Evolutionary conservation across 1,284 basidiomycete genomes (phyloP).

Genomic region (Cutaneotrichosporon sp.): DNA sequence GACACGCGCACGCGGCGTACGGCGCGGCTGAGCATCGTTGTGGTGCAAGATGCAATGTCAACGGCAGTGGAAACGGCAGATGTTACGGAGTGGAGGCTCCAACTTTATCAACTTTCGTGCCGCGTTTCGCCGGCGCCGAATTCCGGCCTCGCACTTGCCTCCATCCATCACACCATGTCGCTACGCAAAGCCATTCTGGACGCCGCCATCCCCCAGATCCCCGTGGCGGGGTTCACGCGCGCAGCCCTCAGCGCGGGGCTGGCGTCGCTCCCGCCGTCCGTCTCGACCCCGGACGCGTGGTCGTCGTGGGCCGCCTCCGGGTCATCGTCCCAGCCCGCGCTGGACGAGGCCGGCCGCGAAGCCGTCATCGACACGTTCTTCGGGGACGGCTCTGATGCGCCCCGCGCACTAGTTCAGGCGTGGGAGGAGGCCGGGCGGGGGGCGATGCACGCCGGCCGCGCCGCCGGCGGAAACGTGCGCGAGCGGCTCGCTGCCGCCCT

Average conservation of each 20-base stretch:
- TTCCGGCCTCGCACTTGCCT: not conserved
- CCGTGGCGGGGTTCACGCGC: constrained; percentile 37
- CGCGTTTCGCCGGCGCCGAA: not conserved
- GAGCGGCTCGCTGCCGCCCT: constrained; percentile 4
- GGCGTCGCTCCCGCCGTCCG: constrained; percentile 15
- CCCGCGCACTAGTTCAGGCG: constrained; percentile 28
- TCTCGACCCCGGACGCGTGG: not conserved
- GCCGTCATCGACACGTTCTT: constrained; percentile 38
- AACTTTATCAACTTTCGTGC: not conserved
- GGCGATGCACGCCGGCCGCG: constrained; percentile 11
- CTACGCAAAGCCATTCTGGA: constrained; percentile 33
- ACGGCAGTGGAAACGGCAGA: not conserved
- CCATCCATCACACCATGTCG: constrained; percentile 23
- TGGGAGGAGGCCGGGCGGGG: constrained; percentile 33
- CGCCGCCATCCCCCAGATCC: constrained; percentile 30
- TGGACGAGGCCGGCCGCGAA: constrained; percentile 3
- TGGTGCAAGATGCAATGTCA: not conserved
- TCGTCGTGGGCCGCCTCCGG: not conserved
- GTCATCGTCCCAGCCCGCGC: not conserved
- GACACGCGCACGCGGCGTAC: not conserved
- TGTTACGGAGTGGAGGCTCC: not conserved
- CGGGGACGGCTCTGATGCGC: constrained; percentile 18
- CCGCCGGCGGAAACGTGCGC: not conserved
- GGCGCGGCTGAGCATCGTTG: constrained; percentile 1
- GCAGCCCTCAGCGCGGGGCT: constrained; percentile 28